Evolutionary conservation across 306 rosid species (phyloP), one percentile per base, ranked within the genome.

Genomic region (Cicer bijugum): DNA sequence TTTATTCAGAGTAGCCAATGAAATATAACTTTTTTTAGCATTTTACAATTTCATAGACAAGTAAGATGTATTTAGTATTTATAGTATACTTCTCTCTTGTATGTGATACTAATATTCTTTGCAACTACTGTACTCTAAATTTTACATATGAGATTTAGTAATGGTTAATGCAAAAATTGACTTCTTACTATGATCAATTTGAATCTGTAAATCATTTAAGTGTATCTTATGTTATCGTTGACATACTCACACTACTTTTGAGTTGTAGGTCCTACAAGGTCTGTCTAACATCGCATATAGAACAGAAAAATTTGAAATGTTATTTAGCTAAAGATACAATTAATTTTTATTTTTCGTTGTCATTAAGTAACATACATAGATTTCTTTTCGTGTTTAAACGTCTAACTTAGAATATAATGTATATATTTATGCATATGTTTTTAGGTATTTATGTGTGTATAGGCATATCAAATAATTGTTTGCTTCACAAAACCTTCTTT

Each of bases 401-500:
- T 67, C 50, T 8, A 56, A 48, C 62, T 11, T 72, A 50, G 14
- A 65, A 28, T 28, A 42, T 38, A 47, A 46, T 57, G 64, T 37
- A 47, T 38, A 47, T 57, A 19, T 44, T 45, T 33, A 43, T 59
- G 7, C 17, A 4, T 65, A 20, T 58, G 39, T 2, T 8, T 11
- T 4, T 57, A 11, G 5, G 67, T 60, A 37, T 35, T n/a, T 19
- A 42, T 9, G 51, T n/a, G 23, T 38, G 11, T 61, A 8, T 38
- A 61, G 3, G 4, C 37, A 52, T 70, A 52, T 78, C 33, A 23
- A 65, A 60, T 44, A 14, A 10, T 57, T 44, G 56, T 71, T 72
- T 72, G 51, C 59, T 45, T 76, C 37, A 74, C 46, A 76, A 60
- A 35, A n/a, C 72, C 46, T 69, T 44, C 53, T 85, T 79, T 65